Base-by-base conservation (phyloP, 768 basidiomycete species). In the Boletus rubescentipes region DNA sequence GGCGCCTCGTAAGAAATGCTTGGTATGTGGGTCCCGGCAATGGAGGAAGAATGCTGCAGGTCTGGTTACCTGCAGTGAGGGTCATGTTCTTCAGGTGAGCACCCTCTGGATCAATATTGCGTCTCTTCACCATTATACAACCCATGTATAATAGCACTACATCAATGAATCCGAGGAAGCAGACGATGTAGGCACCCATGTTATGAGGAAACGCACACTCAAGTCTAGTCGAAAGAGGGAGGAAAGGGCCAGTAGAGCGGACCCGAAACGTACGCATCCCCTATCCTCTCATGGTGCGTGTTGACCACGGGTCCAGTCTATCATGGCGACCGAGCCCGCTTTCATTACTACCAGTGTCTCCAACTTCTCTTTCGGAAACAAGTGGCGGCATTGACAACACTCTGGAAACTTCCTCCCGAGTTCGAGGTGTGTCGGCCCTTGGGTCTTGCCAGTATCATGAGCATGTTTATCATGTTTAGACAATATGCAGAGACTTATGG, bases 1-100 rank as follows among this genome's bases (percentile, higher is more conserved):
- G 87, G 79, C 83, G 4, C 81, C 79, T 15, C 79, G 83, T 49
- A 78, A 76, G 58, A 80, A 82, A 40, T 96, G 93, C 65, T 77
- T 82, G 0, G 79, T 86, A 20, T 97, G 94, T 65, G 85, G 89
- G 9, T 94, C 93, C 21, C 83, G 81, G 46, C 82, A 87, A 67
- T 97, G 93, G 93, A 84, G 90, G 62, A 94, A 91, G 65, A 91
- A 93, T 11, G 79, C 85, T 1, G 88, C 85, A 34, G 94, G 94
- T 1, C 76, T 88, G 39, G 80, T 94, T 39, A 85, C 87, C 2
- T 97, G 94, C 70, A 89, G 85, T 59, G 94, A 97, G 65, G 94
- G 94, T 10, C 94, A 97, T 69, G 82, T 96, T 55, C 79, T 93
- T 30, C 89, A 92, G 80, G 93, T 92, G 67, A 59, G 72, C 61